phyloP scores from a whole-genome alignment of 1,284 basidiomycete genomes.

The Pascua guehoae region DNA sequence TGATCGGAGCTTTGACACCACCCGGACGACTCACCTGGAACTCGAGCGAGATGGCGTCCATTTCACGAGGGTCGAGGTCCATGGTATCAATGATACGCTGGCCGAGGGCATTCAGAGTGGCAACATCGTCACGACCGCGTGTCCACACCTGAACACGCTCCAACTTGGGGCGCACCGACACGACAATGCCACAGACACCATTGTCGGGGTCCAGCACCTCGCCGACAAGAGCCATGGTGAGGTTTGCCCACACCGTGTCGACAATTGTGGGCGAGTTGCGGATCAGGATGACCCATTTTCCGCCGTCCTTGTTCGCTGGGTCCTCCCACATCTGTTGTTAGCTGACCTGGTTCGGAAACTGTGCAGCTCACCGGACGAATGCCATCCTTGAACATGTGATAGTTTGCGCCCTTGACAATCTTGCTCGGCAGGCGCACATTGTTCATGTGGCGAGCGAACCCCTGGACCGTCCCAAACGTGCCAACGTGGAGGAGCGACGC shows the following conservation, averaged over 20 bases:
- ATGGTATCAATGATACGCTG: conserved; percentile 73
- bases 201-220: conserved; percentile 79
- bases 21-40: conserved; percentile 62
- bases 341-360: too few relatives aligned
- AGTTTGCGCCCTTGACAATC: conserved; percentile 82
- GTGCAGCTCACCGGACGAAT: conserved; percentile 42
- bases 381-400: conserved; percentile 79
- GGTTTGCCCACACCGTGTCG: conserved; percentile 85
- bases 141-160: conserved; percentile 90
- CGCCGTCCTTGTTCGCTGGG: conserved; percentile 80
- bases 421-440: conserved; percentile 86
- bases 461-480: conserved; percentile 76
- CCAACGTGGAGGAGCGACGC: conserved; percentile 73
- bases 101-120: conserved; percentile 71
- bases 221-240: conserved; percentile 85
- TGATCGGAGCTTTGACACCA: too few relatives aligned
- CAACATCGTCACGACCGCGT: conserved; percentile 73
- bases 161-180: conserved; percentile 77
- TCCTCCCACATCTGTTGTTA: conserved; percentile 87
- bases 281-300: conserved; percentile 93
- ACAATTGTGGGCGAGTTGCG: conserved; percentile 68
- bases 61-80: conserved; percentile 53
- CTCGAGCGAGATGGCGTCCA: conserved; percentile 76
- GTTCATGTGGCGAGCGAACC: conserved; percentile 90
- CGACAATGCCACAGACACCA: conserved; percentile 85